Conservation (phyloP, 2,329 filamentous ascomycete genomes). For the Penicillium italicum region DNA sequence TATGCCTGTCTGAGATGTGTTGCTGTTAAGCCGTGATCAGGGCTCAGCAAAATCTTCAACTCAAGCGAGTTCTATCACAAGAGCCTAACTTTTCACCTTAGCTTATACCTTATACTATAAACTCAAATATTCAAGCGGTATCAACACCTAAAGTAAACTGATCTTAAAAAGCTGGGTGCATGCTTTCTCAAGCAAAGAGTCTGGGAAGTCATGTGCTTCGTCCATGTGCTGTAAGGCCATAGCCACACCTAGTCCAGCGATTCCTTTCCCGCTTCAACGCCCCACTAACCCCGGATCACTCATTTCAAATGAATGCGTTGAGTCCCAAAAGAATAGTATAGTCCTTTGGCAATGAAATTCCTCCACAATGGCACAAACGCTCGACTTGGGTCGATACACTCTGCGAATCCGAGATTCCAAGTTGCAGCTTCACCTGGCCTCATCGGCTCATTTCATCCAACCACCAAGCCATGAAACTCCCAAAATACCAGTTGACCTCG, state of each 20-base stretch:
- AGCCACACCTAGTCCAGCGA: not conserved
- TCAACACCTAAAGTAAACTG: not conserved
- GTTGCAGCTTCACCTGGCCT: slow-evolving; percentile 1
- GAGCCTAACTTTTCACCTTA: not conserved
- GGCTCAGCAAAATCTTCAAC: slow-evolving; percentile 3
- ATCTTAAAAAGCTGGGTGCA: not conserved
- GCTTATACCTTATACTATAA: not conserved
- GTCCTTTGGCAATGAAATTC: not conserved
- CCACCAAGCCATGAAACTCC: not conserved
- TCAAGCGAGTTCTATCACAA: not conserved
- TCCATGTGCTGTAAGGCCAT: not conserved
- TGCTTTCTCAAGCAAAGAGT: not conserved
- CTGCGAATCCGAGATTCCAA: slow-evolving; percentile 1
- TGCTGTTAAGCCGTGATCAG: slow-evolving; percentile 1
- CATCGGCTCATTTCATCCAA: not conserved
- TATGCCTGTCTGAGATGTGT: slow-evolving; percentile 5
- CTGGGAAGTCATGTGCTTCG: not conserved
- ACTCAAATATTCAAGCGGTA: not conserved
- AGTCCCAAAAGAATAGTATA: not conserved
- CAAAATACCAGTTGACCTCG: not conserved
- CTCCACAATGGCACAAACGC: slow-evolving; percentile 19
- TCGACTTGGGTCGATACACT: slow-evolving; percentile 5
- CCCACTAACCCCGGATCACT: not conserved
- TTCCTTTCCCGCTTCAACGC: not conserved
- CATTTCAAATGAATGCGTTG: not conserved